Percentiles rank a stretch among this genome's conserved stretches.
Conservation (phyloP, 331 rosid species). For the Acacia pycnantha region DNA sequence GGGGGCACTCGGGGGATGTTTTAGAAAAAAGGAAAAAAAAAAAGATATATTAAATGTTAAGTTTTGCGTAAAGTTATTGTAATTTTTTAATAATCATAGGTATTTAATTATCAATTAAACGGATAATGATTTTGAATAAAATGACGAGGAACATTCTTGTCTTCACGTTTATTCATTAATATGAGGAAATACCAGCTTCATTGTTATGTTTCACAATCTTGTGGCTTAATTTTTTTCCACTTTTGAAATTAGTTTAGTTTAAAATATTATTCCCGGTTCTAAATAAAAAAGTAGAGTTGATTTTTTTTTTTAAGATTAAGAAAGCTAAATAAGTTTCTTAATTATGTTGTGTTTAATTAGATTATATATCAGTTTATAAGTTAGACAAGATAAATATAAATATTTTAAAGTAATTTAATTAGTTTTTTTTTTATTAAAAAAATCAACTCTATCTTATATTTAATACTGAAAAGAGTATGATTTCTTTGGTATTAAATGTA, state of each 20-base stretch:
- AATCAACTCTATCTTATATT: no score
- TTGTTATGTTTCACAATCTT: background rate
- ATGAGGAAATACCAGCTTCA: background rate
- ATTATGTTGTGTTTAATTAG: no score
- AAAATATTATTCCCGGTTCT: background rate
- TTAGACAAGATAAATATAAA: no score
- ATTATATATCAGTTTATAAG: no score
- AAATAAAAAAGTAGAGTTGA: no score
- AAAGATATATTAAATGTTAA: slow-evolving; percentile 35
- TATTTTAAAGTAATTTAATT: no score
- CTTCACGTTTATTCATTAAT: slow-evolving; percentile 2
- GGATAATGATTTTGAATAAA: slow-evolving; percentile 47
- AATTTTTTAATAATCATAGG: slow-evolving; percentile 45
- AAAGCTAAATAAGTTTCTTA: no score
- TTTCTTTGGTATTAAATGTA: no score
- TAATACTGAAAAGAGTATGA: rapidly evolving
- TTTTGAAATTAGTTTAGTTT: background rate
- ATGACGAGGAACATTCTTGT: slow-evolving; percentile 57
- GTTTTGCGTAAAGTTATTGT: slow-evolving; percentile 21
- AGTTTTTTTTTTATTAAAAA: rapidly evolving
- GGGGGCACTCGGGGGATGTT: slow-evolving; percentile 26
- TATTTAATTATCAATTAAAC: slow-evolving; percentile 42
- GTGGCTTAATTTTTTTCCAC: background rate
- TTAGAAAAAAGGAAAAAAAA: background rate
- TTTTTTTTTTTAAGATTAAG: no score